Percentiles rank a stretch among this genome's conserved stretches.
Evolutionary conservation across 257 asterid genomes (phyloP).

Genomic region (Fraxinus anomala): DNA sequence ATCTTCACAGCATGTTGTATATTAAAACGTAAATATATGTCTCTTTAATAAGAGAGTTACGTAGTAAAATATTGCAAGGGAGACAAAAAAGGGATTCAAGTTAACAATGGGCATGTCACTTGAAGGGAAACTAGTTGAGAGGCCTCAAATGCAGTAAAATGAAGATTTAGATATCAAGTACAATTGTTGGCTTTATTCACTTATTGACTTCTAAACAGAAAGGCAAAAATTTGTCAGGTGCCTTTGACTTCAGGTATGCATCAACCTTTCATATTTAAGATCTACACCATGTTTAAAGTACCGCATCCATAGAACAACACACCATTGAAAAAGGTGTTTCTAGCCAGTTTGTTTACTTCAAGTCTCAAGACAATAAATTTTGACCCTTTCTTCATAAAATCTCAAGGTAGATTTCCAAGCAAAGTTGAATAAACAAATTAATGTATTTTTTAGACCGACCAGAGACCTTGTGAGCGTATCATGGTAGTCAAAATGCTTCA

Average conservation of each 20-base stretch:
- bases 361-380: not conserved
- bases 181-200: not conserved
- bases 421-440: not conserved
- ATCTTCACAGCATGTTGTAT: not conserved
- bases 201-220: not conserved
- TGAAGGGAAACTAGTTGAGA: too few species aligned
- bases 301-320: not conserved
- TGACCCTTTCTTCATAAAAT: not conserved
- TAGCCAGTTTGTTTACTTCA: not conserved
- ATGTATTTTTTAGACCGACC: not conserved
- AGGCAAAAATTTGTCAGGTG: not conserved
- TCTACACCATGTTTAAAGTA: not conserved
- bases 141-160: too few species aligned
- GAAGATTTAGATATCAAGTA: not conserved
- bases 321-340: not conserved
- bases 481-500: not conserved
- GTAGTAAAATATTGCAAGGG: too few species aligned
- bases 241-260: not conserved
- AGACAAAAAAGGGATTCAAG: too few species aligned
- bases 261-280: not conserved
- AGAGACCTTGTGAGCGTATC: not conserved
- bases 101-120: too few species aligned
- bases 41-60: not conserved
- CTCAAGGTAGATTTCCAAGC: not conserved
- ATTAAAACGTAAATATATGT: not conserved